Evolutionary conservation across 306 rosid species (phyloP), one percentile per base, ranked within the genome.

Genomic region (Abrus pulchellus): DNA sequence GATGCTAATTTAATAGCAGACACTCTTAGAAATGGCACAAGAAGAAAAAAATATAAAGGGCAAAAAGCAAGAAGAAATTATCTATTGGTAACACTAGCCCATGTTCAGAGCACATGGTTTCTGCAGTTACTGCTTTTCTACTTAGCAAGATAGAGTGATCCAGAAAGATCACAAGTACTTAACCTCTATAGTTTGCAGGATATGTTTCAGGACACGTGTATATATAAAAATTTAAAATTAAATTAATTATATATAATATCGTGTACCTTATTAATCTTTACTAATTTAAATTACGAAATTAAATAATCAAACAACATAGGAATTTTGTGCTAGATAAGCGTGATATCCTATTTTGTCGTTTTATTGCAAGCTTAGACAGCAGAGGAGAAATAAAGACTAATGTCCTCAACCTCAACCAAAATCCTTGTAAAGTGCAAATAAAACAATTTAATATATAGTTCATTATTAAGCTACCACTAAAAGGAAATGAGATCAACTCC

Each of bases 41-140:
- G 44, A 41, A 41, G 12, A 52, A 43, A 36, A 40, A 40, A 34
- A 3, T 1, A 11, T 1, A 14, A 32, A 8, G 9, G 5, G 40
- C 3, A 1, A 4, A 4, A 2, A 7, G 45, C 13, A 70, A 47
- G 52, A 50, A 10, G 30, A 41, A 34, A 33, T n/a, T 3, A 53
- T 34, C 28, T 55, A 32, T 13, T 48, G 14, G 8, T 5, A 13
- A 40, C 57, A 61, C 34, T 36, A 74, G 63, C 1, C 56, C 38
- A 34, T 45, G 72, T 77, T 70, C 44, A 75, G 27, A 40, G 53
- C 79, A 82, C 78, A 76, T 76, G 85, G 73, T 54, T 56, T 54
- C 43, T 66, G 68, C 57, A 72, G 34, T 38, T 63, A 74, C 64
- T 64, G 52, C 55, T 47, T 59, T 59, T 29, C 53, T 57, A 57